Evolutionary conservation across 495 filamentous ascomycete genomes (phyloP).

Genomic region (Hamigera avellanea): DNA sequence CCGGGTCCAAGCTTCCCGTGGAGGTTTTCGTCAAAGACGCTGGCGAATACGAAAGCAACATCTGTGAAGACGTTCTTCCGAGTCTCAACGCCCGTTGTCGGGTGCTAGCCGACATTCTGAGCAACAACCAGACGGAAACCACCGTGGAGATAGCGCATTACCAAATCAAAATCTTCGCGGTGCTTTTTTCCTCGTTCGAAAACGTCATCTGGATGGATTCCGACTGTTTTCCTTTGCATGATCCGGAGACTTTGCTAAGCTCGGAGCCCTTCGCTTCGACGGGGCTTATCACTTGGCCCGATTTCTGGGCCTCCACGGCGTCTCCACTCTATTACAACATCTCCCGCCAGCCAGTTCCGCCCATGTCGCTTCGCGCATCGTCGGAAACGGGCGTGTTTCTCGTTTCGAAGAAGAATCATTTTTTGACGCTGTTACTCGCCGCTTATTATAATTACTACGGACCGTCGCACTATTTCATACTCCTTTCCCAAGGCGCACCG

Average conservation of each 20-base stretch:
- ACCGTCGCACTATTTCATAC: conserved; percentile 35
- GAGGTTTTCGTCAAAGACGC: conserved; percentile 35
- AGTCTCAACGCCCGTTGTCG: conserved; percentile 32
- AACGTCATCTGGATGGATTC: conserved; percentile 41
- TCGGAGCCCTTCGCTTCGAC: conserved; percentile 28
- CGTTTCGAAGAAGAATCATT: conserved; percentile 35
- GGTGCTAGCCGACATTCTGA: conserved; percentile 18
- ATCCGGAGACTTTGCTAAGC: conserved; percentile 27
- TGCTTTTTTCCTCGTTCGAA: conserved; percentile 41
- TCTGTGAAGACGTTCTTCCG: conserved; percentile 35
- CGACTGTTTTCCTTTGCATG: conserved; percentile 32
- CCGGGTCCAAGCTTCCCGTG: conserved; percentile 35
- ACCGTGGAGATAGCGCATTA: conserved; percentile 17
- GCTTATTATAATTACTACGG: conserved; percentile 48
- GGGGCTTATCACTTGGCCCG: conserved; percentile 42
- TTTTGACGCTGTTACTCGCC: conserved; percentile 31
- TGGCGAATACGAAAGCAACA: conserved; percentile 25
- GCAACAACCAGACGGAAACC: background rate
- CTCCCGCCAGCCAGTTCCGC: conserved; percentile 21
- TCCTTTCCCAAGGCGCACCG: conserved; percentile 36
- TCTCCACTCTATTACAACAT: conserved; percentile 36
- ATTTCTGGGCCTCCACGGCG: conserved; percentile 37
- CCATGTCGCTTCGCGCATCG: conserved; percentile 13
- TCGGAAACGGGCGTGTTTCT: conserved; percentile 41
- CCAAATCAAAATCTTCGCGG: conserved; percentile 39